Conservation (phyloP, 1,284 basidiomycete genomes). For the Ceratobasidium sp. region DNA sequence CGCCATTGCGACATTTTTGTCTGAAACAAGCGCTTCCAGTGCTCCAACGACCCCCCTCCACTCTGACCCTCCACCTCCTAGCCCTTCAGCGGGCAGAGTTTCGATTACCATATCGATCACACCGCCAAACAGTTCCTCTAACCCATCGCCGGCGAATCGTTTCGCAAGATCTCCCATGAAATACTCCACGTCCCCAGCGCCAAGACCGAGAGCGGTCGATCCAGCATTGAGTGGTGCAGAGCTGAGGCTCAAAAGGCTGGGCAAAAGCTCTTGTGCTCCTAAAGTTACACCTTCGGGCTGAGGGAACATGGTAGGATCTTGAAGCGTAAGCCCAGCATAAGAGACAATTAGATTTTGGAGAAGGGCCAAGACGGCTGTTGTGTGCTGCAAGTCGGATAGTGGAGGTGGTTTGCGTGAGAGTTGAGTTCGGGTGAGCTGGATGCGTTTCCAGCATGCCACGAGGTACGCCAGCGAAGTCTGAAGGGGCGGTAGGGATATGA, state of each 20-base stretch:
- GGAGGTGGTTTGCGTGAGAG: slow-evolving; percentile 60
- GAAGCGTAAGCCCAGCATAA: slow-evolving; percentile 89
- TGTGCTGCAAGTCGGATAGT: slow-evolving; percentile 60
- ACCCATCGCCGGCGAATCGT: slow-evolving; percentile 52
- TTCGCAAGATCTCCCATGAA: slow-evolving; percentile 50
- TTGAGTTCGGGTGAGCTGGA: slow-evolving; percentile 67
- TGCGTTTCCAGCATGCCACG: slow-evolving; percentile 88
- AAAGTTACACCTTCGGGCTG: slow-evolving; percentile 64
- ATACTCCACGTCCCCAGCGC: slow-evolving; percentile 47
- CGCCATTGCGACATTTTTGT: slow-evolving; percentile 86
- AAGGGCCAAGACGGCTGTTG: slow-evolving; percentile 73
- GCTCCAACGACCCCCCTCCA: slow-evolving; percentile 92
- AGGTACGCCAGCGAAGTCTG: slow-evolving; percentile 94
- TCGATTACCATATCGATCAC: slow-evolving; percentile 51
- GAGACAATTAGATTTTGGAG: slow-evolving; percentile 84
- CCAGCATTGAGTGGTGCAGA: slow-evolving; percentile 70
- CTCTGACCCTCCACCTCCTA: slow-evolving; percentile 53
- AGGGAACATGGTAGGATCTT: slow-evolving; percentile 95
- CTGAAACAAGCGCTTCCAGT: slow-evolving; percentile 79
- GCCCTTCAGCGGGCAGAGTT: slow-evolving; percentile 39
- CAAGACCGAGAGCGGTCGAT: slow-evolving; percentile 52
- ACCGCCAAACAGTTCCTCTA: slow-evolving; percentile 50
- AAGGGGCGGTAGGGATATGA: slow-evolving; percentile 79
- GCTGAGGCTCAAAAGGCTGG: slow-evolving; percentile 69
- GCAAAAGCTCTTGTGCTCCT: slow-evolving; percentile 82